These are phyloP conservation scores for Coniochaeta prunicola DNA, from an alignment of 2,329 filamentous ascomycete genomes.

Conservation along the genomic window DNA sequence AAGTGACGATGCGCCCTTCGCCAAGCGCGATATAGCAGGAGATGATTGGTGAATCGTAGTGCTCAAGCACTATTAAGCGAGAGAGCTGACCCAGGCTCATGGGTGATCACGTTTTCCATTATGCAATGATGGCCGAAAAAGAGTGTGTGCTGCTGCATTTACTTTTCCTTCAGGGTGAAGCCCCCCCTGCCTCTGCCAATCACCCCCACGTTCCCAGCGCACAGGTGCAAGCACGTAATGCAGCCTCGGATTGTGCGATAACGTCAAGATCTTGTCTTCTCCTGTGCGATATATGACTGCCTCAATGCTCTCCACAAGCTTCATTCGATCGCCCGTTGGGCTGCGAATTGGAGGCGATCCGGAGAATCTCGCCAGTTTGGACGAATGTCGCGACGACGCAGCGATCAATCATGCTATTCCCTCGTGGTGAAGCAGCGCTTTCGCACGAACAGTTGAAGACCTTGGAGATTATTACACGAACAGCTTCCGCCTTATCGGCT, in stretches of 20 bases:
- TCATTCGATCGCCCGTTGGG: not conserved
- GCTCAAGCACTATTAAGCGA: not conserved
- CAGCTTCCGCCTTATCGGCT: constrained; percentile 22
- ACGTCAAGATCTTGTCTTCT: not conserved
- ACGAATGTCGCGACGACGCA: not conserved
- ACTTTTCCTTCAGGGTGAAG: not conserved
- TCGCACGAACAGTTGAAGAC: constrained; percentile 16
- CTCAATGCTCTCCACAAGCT: no score
- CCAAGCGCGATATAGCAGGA: not conserved
- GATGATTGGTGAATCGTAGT: not conserved
- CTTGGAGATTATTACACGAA: constrained; percentile 21
- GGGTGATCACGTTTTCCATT: not conserved
- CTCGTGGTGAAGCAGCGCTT: constrained; percentile 7
- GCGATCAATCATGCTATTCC: not conserved
- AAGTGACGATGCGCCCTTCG: no score
- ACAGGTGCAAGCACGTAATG: not conserved
- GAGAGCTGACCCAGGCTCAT: not conserved
- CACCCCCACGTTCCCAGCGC: not conserved
- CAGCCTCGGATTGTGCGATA: not conserved
- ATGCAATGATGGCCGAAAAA: not conserved
- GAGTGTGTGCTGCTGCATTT: not conserved
- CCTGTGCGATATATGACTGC: not conserved
- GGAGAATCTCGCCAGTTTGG: not conserved
- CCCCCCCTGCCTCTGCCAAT: not conserved
- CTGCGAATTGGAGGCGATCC: not conserved